Base-by-base conservation (phyloP, 2,329 filamentous ascomycete species). In the Pseudopithomyces chartarum region DNA sequence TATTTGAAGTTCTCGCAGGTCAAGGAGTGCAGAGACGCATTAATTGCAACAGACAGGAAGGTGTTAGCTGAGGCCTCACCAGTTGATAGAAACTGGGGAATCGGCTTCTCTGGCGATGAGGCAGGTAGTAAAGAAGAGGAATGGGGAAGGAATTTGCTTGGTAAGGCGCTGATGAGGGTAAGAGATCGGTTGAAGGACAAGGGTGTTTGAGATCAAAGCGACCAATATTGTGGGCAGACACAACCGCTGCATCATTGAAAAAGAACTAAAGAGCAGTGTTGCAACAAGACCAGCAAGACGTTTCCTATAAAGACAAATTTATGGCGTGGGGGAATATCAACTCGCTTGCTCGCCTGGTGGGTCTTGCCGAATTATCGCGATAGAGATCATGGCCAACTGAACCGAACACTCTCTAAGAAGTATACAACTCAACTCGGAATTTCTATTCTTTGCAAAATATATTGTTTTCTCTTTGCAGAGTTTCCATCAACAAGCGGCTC, bases 401-500 rank as follows among this genome's bases (percentile, higher is more conserved):
- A 29, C 8, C 26, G 8, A 29, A 4, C 26, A 4, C 26, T 29
- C 26, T 29, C 26, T 8, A 29, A 29, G 8, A 29, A 29, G 26
- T 8, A 29, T 5, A 4, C 26, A 8, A 29, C 26, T 29, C 5
- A 8, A 29, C 26, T 29, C 8, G 26, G 8, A n/a, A n/a, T n/a
- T n/a, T n/a, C n/a, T n/a, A n/a, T n/a, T n/a, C n/a, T n/a, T n/a
- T n/a, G n/a, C n/a, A n/a, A n/a, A 29, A 29, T 29, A 29, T 29
- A 29, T 29, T 8, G 8, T 29, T 29, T n/a, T n/a, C n/a, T 29
- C 26, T 29, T 47, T 13, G 12, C 7, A 1, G 15, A 13, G 1
- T 32, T 10, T 29, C 19, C 17, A 38, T 26, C 46, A 48, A 13
- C 34, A 20, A 23, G 6, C 23, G 68, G 68, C 61, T 71, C 65